Conservation (phyloP, 805 yeast genomes). For the Wickerhamiella nectarea region DNA sequence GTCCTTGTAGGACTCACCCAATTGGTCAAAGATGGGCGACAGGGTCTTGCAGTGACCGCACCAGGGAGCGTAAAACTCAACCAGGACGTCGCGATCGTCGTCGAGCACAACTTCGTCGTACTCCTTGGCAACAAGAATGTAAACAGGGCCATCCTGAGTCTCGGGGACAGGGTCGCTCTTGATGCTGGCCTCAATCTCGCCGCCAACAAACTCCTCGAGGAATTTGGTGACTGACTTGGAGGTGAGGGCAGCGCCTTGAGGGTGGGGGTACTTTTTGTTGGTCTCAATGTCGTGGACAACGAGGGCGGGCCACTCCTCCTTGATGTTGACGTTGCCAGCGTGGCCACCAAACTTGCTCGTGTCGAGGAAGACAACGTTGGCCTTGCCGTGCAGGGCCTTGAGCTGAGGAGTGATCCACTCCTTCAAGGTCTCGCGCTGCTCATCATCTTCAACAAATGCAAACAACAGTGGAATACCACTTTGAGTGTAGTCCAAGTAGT, state of each 20-base stretch:
- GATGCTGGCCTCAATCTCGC: constrained; percentile 54
- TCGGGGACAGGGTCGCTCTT: constrained; percentile 83
- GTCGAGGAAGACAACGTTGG: constrained; percentile 81
- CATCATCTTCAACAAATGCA: constrained; percentile 63
- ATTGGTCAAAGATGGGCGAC: constrained; percentile 78
- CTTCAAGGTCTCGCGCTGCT: constrained; percentile 46
- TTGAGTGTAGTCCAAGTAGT: constrained; percentile 61
- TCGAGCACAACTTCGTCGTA: constrained; percentile 55
- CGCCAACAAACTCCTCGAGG: constrained; percentile 48
- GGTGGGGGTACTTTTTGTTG: constrained; percentile 66
- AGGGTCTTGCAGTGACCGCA: constrained; percentile 91
- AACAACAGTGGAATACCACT: constrained; percentile 72
- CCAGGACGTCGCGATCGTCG: constrained; percentile 57
- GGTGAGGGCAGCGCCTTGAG: constrained; percentile 43
- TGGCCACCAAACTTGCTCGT: constrained; percentile 71
- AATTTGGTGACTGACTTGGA: constrained; percentile 44
- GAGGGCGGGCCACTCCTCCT: constrained; percentile 69
- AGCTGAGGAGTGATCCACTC: constrained; percentile 48
- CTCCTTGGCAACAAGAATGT: constrained; percentile 69
- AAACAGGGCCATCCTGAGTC: constrained; percentile 54
- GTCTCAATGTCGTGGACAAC: constrained; percentile 61
- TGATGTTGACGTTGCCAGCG: constrained; percentile 74
- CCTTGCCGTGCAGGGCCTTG: constrained; percentile 59
- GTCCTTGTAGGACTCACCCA: constrained; percentile 52
- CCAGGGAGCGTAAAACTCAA: constrained; percentile 77